Evolutionary conservation across 75 land plant species (phyloP).

Genomic region (Pinus tabuliformis): DNA sequence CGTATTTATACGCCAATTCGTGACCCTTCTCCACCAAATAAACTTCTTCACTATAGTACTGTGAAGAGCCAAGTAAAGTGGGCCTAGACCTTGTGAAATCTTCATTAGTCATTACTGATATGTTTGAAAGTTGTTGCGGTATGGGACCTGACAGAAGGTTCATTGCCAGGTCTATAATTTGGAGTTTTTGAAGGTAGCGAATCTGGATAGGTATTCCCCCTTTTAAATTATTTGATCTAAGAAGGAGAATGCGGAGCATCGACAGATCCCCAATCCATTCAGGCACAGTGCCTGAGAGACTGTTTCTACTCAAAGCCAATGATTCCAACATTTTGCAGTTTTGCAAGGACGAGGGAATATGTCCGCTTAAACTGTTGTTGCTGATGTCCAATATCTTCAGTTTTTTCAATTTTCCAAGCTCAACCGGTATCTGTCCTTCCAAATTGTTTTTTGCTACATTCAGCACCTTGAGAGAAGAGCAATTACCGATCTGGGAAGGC

Average conservation of each 20-base stretch:
- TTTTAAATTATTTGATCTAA: conserved; percentile 49
- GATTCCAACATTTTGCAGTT: conserved; percentile 39
- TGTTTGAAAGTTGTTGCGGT: conserved; percentile 12
- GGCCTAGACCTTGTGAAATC: background rate
- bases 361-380: conserved; percentile 30
- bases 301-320: conserved; percentile 47
- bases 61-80: background rate
- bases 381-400: background rate
- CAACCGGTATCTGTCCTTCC: conserved; percentile 28
- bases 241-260: conserved; percentile 35
- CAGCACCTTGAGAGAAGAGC: conserved; percentile 12
- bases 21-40: conserved; percentile 41
- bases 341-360: conserved; percentile 25
- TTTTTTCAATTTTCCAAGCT: conserved; percentile 5
- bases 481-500: conserved; percentile 19
- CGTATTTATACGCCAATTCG: conserved; percentile 25
- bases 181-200: background rate
- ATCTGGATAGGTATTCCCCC: conserved; percentile 12
- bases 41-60: conserved; percentile 30
- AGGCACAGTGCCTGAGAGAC: conserved; percentile 47
- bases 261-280: conserved; percentile 22
- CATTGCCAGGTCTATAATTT: conserved; percentile 48
- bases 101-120: conserved; percentile 34
- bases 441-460: conserved; percentile 35
- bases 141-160: conserved; percentile 59